Base-by-base conservation (phyloP, 2,329 filamentous ascomycete species). In the Blumeria graminis region DNA sequence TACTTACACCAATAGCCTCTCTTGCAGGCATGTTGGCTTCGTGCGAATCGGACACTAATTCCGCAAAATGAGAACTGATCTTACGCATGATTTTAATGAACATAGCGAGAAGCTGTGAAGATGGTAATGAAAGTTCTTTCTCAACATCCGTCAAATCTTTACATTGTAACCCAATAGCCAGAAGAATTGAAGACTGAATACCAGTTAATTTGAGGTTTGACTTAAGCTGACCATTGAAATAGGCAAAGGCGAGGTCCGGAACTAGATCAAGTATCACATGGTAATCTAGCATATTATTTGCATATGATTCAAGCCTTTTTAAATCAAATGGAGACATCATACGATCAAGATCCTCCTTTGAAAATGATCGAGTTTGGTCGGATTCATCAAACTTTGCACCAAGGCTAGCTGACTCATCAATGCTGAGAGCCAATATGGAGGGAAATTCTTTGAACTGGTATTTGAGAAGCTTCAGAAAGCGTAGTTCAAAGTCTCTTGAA, bases 11-110 rank as follows among this genome's bases (percentile, higher is more conserved):
- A 7, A 79, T 71, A 5, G 68, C 72, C 62, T 77, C 73, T 1
- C 74, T 68, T 48, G 72, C 70, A 3, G 83, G 82, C 63, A 89
- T 71, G 51, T 78, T 74, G 1, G 80, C 77, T 56, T 79, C 81
- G 10, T 83, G 81, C 0, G 86, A 87, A 3, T 78, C 80, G 45
- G 87, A 78, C 2, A 95, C 75, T 0, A 96, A 70, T 3, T 75
- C 72, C 35, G 81, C 78, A 69, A 98, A 92, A 66, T 89, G 78
- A 2, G 77, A 74, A 2, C 84, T 84, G 43, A 94, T 76, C 71
- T 96, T 96, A 61, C 88, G 80, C 58, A 95, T 76, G 59, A 94
- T 84, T 74, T 98, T 98, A 68, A 94, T 86, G 69, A 98, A 96
- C 84, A 96, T 94, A 59, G 90, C 89, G 60, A 98, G 74, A 3